Base-by-base conservation (phyloP, 1,284 basidiomycete genomes). In the Cerrena zonata region DNA sequence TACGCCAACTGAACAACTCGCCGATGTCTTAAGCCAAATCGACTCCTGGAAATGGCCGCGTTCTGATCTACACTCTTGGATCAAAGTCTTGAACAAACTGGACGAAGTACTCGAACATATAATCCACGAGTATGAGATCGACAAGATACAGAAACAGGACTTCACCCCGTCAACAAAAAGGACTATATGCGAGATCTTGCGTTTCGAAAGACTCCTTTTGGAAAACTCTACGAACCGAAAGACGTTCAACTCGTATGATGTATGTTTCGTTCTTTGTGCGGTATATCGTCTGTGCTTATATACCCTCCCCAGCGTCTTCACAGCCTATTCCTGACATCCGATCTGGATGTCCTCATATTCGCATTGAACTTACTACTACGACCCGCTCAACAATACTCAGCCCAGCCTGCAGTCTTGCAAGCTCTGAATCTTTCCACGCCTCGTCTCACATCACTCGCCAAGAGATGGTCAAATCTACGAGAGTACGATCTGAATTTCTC, bases 201-300 rank as follows among this genome's bases (percentile, higher is more conserved):
- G 84, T 58, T 95, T 99, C 60, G 84, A 93, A 68, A 80, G 91
- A 49, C 73, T 99, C 42, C 73, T 99, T 47, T 75, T 99, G 62
- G 96, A 99, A 72, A 98, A 98, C 68, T 96, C 94, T 53, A 99
- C 95, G 44, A 99, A 96, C 66, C 79, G 96, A 64, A 99, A 98
- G 76, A 89, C 94, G 53, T 99, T 91, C 71, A 86, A 84, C 54
- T 97, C 94, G 2, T 99, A 97, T 68, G 96, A 99, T 68, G 94
- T 96, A 69, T 70, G 91, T 72, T 21, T 30, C 27, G 46, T 56
- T 50, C 48, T 50, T 42, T 56, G 49, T 59, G 38, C 39, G 5
- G 59, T 37, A 46, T 22, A 5, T 53, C 38, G 64, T 52, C 49
- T 52, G 45, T 37, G 50, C 39, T 53, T 53, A 43, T 52, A 27